phyloP scores from a whole-genome alignment of 768 basidiomycete genomes.

The Polyporus arcularius region DNA sequence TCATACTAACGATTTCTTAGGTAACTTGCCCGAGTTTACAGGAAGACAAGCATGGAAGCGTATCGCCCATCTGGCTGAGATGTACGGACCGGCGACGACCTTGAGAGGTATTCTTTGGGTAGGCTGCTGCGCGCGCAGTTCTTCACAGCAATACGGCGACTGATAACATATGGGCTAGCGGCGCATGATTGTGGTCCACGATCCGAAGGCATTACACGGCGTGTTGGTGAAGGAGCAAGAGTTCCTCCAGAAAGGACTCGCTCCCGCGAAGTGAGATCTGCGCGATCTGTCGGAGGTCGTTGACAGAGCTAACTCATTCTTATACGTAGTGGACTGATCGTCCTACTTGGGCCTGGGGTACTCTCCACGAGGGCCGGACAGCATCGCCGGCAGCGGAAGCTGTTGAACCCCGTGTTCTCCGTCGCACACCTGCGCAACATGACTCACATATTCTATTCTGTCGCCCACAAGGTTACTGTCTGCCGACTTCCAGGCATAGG shows the following conservation, averaged over 20 bases:
- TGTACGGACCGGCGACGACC: too few species aligned
- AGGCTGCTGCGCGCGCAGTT: too few species aligned
- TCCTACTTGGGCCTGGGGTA: conserved; percentile 16
- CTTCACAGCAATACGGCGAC: too few species aligned
- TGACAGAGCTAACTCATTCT: neutral
- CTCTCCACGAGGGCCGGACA: neutral
- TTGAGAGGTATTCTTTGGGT: too few species aligned
- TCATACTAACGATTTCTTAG: too few species aligned
- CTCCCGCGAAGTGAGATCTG: neutral
- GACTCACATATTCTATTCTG: conserved; percentile 20
- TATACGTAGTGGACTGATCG: neutral
- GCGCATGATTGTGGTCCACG: neutral
- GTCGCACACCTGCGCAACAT: conserved; percentile 23
- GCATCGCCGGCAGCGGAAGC: too few species aligned
- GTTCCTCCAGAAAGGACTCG: neutral
- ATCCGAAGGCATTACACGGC: conserved; percentile 8
- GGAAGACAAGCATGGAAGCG: too few species aligned
- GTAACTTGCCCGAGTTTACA: too few species aligned
- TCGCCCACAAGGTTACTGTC: conserved; percentile 11
- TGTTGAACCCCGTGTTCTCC: conserved; percentile 15
- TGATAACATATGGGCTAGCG: neutral
- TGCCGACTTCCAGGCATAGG: too few species aligned
- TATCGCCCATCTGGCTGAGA: too few species aligned
- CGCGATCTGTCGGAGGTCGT: neutral
- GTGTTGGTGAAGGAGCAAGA: conserved; percentile 15